A percentile compares a stretch with the other conserved stretches of the same genome.
phyloP scores from a whole-genome alignment of 306 rosid genomes.

The Fragaria vesca region DNA sequence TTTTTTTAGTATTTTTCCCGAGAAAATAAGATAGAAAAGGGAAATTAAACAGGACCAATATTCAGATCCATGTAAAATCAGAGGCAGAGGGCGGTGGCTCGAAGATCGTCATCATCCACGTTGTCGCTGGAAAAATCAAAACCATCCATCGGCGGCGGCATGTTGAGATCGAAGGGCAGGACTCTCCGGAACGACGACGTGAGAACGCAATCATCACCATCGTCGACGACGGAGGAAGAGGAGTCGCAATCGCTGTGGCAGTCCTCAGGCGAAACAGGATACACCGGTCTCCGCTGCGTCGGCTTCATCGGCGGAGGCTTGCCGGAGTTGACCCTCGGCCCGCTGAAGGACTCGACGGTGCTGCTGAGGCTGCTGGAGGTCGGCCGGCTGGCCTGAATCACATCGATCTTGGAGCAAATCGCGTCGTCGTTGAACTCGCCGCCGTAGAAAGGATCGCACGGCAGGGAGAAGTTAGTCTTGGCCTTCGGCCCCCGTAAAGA shows the following conservation, averaged over 20 bases:
- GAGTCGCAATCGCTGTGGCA: constrained; percentile 93
- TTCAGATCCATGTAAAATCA: constrained; percentile 30
- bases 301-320: constrained; percentile 22
- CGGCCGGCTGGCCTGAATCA: constrained; percentile 51
- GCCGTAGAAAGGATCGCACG: constrained; percentile 7
- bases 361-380: constrained; percentile 86
- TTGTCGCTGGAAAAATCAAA: constrained; percentile 26
- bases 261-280: constrained; percentile 45
- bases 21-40: constrained; percentile 28
- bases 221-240: constrained; percentile 77
- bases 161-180: constrained; percentile 80
- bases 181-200: constrained; percentile 51
- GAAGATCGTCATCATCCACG: constrained; percentile 36
- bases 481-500: constrained; percentile 80
- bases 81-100: constrained; percentile 63
- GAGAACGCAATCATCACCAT: constrained; percentile 55
- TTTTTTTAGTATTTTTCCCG: constrained; percentile 35
- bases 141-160: constrained; percentile 51
- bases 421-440: constrained; percentile 24
- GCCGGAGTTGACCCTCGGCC: constrained; percentile 46
- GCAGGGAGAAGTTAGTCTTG: constrained; percentile 57
- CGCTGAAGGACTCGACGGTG: constrained; percentile 87
- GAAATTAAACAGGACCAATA: constrained; percentile 14
- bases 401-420: constrained; percentile 43
- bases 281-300: constrained; percentile 32